phyloP scores from a whole-genome alignment of 2,329 filamentous ascomycete species.

The Blastomyces gilchristii region DNA sequence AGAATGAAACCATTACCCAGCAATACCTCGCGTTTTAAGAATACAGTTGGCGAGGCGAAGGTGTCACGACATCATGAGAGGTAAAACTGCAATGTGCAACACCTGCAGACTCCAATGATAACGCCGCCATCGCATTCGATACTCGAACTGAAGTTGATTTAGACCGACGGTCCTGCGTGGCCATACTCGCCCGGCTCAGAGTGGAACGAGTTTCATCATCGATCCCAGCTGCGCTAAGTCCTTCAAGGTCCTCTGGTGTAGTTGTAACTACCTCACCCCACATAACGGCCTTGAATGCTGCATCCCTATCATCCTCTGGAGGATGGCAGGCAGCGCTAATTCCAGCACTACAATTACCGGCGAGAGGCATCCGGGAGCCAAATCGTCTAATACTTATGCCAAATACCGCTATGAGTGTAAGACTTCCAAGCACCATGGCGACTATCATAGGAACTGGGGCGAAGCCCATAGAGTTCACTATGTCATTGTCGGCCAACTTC shows the following conservation, averaged over 20 bases:
- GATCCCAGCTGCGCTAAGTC: not conserved
- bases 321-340: constrained; percentile 28
- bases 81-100: constrained; percentile 20
- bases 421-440: constrained; percentile 13
- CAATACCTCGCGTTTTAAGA: constrained; percentile 4
- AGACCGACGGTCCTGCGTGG: constrained; percentile 1
- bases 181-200: not conserved
- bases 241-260: not conserved
- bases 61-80: constrained; percentile 14
- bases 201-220: not conserved
- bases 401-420: constrained; percentile 13
- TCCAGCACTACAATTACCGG: constrained; percentile 25
- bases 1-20: not conserved
- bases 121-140: constrained; percentile 9
- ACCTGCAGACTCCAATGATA: not conserved
- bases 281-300: constrained; percentile 15
- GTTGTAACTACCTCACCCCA: constrained; percentile 19
- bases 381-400: constrained; percentile 16
- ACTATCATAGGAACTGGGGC: constrained; percentile 19
- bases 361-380: constrained; percentile 22
- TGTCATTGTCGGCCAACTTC: constrained; percentile 5
- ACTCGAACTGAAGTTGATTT: not conserved
- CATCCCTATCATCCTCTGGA: constrained; percentile 17
- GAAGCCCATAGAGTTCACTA: constrained; percentile 18
- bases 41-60: constrained; percentile 15